A percentile compares a stretch with the other conserved stretches of the same genome.
Conservation (phyloP, 139 green algal species). For the Desmodesmus armatus region DNA sequence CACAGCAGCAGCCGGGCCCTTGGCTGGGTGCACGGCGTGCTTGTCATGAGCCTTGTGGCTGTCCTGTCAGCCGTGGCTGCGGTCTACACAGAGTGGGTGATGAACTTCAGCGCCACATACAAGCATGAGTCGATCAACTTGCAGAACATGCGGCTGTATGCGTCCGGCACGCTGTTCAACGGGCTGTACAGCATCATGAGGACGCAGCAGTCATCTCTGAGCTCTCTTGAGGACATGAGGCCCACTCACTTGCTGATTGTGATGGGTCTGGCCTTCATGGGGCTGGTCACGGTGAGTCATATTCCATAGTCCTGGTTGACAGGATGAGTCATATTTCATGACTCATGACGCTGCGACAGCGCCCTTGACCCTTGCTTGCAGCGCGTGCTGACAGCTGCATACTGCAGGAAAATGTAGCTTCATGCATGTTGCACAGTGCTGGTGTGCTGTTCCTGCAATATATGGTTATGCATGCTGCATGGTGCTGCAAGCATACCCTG, state of each 20-base stretch:
- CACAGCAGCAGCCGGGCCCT: no score
- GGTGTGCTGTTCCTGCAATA: no score
- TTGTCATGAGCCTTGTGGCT: background rate
- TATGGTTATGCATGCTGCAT: no score
- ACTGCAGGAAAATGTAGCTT: no score
- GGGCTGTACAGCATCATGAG: slow-evolving; percentile 1
- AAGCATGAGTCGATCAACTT: slow-evolving; percentile 6
- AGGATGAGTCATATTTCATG: no score
- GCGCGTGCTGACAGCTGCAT: no score
- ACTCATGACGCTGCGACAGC: no score
- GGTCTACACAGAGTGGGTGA: background rate
- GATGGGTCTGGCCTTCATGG: background rate
- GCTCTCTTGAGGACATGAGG: background rate
- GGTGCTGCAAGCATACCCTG: no score
- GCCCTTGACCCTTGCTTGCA: no score
- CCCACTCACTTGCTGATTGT: background rate
- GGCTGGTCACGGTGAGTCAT: background rate
- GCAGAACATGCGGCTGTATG: slow-evolving; percentile 5
- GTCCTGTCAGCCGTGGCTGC: background rate
- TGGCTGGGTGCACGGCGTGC: background rate
- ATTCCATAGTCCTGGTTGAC: no score
- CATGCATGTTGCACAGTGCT: no score
- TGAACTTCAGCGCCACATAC: slow-evolving; percentile 7
- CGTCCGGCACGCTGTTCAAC: background rate
- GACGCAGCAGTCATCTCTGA: no score